Percentiles rank a stretch among this genome's conserved stretches.
Evolutionary conservation across 192 early-diverging fungal genomes (phyloP).

Genomic region (Linnemannia exigua): DNA sequence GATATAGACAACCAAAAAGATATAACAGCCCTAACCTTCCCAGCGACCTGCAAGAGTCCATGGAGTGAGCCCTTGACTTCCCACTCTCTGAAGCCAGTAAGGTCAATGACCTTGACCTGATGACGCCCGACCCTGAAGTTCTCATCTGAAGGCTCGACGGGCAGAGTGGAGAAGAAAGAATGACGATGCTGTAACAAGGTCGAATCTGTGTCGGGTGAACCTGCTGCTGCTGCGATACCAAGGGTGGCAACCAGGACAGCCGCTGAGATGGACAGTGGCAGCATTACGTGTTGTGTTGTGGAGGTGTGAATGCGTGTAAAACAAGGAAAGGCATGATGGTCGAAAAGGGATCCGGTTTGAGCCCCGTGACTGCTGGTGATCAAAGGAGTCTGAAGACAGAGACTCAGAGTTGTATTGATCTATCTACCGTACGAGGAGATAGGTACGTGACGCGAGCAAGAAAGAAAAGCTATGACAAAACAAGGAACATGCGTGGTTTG

Average conservation of each 20-base stretch:
- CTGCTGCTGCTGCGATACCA: background rate
- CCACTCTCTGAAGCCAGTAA: slow-evolving; percentile 45
- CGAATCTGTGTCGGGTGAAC: background rate
- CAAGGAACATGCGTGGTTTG: too few species aligned
- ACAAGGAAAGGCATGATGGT: background rate
- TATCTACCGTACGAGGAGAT: too few species aligned
- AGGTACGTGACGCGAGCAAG: too few species aligned
- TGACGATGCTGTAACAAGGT: slow-evolving; percentile 39
- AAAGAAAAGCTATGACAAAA: too few species aligned
- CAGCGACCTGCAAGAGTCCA: slow-evolving; percentile 3
- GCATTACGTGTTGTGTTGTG: slow-evolving; percentile 12
- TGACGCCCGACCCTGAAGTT: slow-evolving; percentile 38
- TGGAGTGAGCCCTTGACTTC: slow-evolving; percentile 47
- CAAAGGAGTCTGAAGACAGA: too few species aligned
- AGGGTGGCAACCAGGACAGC: slow-evolving; percentile 14
- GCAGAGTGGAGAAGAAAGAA: slow-evolving; percentile 45
- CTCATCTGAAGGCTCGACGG: slow-evolving; percentile 48
- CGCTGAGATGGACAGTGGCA: slow-evolving; percentile 24
- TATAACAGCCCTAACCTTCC: slow-evolving; percentile 12
- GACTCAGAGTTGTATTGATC: too few species aligned
- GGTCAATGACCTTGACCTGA: slow-evolving; percentile 42
- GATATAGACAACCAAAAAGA: background rate
- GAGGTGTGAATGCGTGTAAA: background rate
- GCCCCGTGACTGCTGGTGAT: too few species aligned
- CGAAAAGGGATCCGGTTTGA: too few species aligned